Evolutionary conservation across 1,284 basidiomycete genomes (phyloP).

Genomic region (Agroathelia rolfsii): DNA sequence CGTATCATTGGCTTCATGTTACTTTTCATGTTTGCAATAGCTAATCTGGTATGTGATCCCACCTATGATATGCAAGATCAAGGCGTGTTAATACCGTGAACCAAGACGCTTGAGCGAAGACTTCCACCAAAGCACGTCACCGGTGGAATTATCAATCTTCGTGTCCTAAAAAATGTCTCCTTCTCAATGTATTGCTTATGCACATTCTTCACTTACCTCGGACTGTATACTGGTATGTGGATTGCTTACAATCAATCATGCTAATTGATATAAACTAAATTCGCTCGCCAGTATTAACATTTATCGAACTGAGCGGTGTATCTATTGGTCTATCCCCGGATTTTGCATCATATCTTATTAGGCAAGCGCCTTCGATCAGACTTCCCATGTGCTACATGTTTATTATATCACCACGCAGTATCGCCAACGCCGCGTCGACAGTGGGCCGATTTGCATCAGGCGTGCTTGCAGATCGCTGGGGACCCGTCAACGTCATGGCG

Average conservation of each 20-base stretch:
- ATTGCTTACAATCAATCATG: background rate
- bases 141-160: conserved; percentile 40
- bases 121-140: conserved; percentile 36
- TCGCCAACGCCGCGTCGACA: conserved; percentile 33
- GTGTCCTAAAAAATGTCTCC: conserved; percentile 35
- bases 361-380: too few relatives aligned
- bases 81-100: background rate
- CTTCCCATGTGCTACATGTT: too few relatives aligned
- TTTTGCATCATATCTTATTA: conserved; percentile 36
- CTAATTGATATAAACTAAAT: conserved; percentile 1
- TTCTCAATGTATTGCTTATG: conserved; percentile 35
- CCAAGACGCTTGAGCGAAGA: conserved; percentile 35
- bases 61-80: background rate
- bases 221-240: conserved; percentile 47
- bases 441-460: conserved; percentile 33
- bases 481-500: conserved; percentile 45
- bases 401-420: too few relatives aligned
- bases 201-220: conserved; percentile 40
- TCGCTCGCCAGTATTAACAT: conserved; percentile 33
- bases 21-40: conserved; percentile 28
- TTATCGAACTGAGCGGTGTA: conserved; percentile 33
- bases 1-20: conserved; percentile 47
- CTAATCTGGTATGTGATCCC: conserved; percentile 27
- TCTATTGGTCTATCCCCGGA: conserved; percentile 25
- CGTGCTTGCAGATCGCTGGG: conserved; percentile 29